These are phyloP conservation scores for Colletotrichum siamense DNA, from an alignment of 2,329 filamentous ascomycete species.

Conservation along the genomic window DNA sequence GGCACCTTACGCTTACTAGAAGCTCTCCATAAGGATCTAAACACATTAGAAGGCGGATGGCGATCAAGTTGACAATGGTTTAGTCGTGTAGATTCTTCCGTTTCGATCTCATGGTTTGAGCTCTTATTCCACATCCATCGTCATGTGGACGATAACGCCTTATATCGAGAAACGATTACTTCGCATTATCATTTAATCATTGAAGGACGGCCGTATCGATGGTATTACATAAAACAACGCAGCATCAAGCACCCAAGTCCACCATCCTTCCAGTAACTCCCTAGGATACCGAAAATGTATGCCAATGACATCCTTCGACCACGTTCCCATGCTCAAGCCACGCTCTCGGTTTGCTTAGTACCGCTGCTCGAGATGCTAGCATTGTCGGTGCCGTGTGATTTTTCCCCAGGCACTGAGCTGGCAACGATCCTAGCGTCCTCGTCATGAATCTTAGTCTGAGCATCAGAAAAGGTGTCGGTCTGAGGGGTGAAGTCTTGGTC, in stretches of 20 bases:
- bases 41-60: not conserved
- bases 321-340: not conserved
- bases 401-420: not conserved
- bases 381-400: not conserved
- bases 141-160: not conserved
- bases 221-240: not conserved
- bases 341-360: conserved; percentile 1
- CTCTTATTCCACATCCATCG: not conserved
- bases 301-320: not conserved
- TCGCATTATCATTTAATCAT: not conserved
- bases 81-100: not conserved
- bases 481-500: conserved; percentile 37
- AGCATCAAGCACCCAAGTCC: not conserved
- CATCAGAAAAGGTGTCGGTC: not conserved
- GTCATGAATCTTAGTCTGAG: conserved; percentile 9
- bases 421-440: conserved; percentile 12
- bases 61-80: not conserved
- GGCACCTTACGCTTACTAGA: not conserved
- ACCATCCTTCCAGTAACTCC: not conserved
- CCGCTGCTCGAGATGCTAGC: not conserved
- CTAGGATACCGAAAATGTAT: not conserved
- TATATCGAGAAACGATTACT: not conserved
- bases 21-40: not conserved
- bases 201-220: conserved; percentile 10
- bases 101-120: not conserved